Evolutionary conservation across 1,139 yeast species (phyloP).

Genomic region (Geotrichum citri-aurantii): DNA sequence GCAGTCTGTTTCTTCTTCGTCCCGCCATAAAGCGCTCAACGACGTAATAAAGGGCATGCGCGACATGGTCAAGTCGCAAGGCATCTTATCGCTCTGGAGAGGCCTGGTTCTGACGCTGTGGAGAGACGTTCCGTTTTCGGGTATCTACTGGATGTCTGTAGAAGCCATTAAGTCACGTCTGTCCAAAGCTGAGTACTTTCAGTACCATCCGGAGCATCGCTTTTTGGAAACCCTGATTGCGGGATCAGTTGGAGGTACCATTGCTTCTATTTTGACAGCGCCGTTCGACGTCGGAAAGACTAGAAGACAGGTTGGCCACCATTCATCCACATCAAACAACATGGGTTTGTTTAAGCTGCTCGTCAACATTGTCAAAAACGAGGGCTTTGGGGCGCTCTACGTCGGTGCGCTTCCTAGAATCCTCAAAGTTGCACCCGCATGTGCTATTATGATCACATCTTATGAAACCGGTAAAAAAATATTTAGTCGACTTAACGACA

Average conservation of each 20-base stretch:
- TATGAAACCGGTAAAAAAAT: slow-evolving; percentile 82
- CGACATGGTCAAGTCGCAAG: slow-evolving; percentile 50
- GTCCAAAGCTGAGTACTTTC: slow-evolving; percentile 24
- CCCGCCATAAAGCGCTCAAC: slow-evolving; percentile 31
- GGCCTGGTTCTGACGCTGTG: slow-evolving; percentile 85
- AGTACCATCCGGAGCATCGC: slow-evolving; percentile 42
- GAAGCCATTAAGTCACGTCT: slow-evolving; percentile 31
- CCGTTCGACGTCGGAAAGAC: slow-evolving; percentile 98
- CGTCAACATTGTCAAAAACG: slow-evolving; percentile 54
- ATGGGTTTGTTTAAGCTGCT: slow-evolving; percentile 60
- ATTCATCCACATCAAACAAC: slow-evolving; percentile 31
- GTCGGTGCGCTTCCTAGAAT: slow-evolving; percentile 84
- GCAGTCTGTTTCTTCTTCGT: slow-evolving; percentile 55
- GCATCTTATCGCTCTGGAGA: slow-evolving; percentile 62
- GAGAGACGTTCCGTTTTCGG: slow-evolving; percentile 97
- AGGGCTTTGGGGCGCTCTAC: slow-evolving; percentile 73
- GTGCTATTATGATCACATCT: slow-evolving; percentile 97
- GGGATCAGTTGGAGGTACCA: slow-evolving; percentile 78
- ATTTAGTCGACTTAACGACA: slow-evolving; percentile 30
- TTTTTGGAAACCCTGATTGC: slow-evolving; percentile 72
- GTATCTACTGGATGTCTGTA: slow-evolving; percentile 82
- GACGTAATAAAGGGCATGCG: slow-evolving; percentile 50
- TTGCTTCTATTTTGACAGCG: slow-evolving; percentile 82
- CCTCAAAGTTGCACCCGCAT: slow-evolving; percentile 89
- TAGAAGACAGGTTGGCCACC: slow-evolving; percentile 63